phyloP scores from a whole-genome alignment of 305 asterid species.

The Lippia alba region DNA sequence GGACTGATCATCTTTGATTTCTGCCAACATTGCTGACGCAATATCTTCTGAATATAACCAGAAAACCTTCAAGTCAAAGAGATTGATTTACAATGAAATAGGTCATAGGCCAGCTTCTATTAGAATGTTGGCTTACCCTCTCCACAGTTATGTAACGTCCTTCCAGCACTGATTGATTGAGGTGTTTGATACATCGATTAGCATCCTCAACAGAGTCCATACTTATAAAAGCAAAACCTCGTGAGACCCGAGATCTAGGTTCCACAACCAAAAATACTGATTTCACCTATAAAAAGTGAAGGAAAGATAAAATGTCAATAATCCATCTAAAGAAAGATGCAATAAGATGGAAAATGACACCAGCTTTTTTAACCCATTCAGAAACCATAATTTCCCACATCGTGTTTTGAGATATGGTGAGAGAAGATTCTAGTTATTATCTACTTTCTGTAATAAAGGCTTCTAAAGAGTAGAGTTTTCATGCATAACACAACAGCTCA shows the following conservation, averaged over 20 bases:
- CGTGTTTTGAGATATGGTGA: neutral
- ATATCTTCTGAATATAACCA: slow-evolving; percentile 94
- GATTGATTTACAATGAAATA: slow-evolving; percentile 47
- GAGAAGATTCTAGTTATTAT: neutral
- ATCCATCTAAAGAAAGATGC: slow-evolving; percentile 2
- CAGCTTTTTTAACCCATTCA: slow-evolving; percentile 11
- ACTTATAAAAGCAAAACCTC: slow-evolving; percentile 90
- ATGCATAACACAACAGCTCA: neutral
- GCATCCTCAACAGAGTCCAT: slow-evolving; percentile 88
- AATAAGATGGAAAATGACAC: slow-evolving; percentile 3
- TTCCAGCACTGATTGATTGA: slow-evolving; percentile 89
- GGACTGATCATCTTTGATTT: slow-evolving; percentile 92
- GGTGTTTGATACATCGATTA: slow-evolving; percentile 83
- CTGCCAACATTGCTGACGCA: slow-evolving; percentile 93
- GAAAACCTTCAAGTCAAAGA: slow-evolving; percentile 88
- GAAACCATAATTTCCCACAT: neutral
- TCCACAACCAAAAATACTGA: slow-evolving; percentile 90
- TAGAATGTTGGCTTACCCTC: slow-evolving; percentile 67
- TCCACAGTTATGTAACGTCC: slow-evolving; percentile 97
- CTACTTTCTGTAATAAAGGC: neutral
- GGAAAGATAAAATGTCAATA: slow-evolving; percentile 27
- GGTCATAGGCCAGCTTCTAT: slow-evolving; percentile 39
- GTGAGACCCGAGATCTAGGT: slow-evolving; percentile 90
- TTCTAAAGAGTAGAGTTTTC: neutral
- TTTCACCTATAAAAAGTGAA: slow-evolving; percentile 63